Evolutionary conservation across 495 filamentous ascomycete species (phyloP), one percentile per base, ranked within the genome.

Genomic region (Oleoguttula mirabilis): DNA sequence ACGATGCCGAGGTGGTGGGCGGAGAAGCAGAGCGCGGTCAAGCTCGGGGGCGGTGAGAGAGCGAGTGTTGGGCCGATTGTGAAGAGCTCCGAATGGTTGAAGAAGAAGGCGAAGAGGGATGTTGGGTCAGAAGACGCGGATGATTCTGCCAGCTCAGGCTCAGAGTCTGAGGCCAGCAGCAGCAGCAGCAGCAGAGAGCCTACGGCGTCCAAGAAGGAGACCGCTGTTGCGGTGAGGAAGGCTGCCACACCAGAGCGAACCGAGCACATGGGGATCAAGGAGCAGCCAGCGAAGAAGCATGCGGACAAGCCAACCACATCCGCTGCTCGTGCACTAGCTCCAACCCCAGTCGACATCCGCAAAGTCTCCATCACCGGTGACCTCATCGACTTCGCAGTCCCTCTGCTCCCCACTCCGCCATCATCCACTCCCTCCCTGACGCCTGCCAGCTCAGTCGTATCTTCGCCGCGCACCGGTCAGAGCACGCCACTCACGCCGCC

Each of bases 1-100:
- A 59, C 64, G 25, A 64, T 73, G 24, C 76, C 77, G 21, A 54
- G 57, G 10, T 81, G 75, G 77, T 77, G 66, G 47, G 60, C 62
- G 33, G 70, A 76, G 23, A 56, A 52, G 59, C 21, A 43, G 19
- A 2, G 7, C 43, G 44, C 45, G 8, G 43, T 72, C 0, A 33
- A 48, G 36, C n/a, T 32, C 17, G 22, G 16, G 32, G 19, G 23
- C 4, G 23, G 39, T 3, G 22, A 19, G n/a, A 11, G 24, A 32
- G 24, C 11, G 7, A 37, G 17, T 25, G 8, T 3, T 3, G 21
- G 8, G 16, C 21, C 17, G 21, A 23, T 39, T 39, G 36, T 23
- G 14, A 27, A 35, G 3, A 19, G 32, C 32, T 7, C 8, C 10
- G 10, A 35, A 6, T 35, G 32, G 32, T 28, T 28, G 25, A 28